phyloP scores from a whole-genome alignment of 2,329 filamentous ascomycete species.

The Leptographium radiaticola region DNA sequence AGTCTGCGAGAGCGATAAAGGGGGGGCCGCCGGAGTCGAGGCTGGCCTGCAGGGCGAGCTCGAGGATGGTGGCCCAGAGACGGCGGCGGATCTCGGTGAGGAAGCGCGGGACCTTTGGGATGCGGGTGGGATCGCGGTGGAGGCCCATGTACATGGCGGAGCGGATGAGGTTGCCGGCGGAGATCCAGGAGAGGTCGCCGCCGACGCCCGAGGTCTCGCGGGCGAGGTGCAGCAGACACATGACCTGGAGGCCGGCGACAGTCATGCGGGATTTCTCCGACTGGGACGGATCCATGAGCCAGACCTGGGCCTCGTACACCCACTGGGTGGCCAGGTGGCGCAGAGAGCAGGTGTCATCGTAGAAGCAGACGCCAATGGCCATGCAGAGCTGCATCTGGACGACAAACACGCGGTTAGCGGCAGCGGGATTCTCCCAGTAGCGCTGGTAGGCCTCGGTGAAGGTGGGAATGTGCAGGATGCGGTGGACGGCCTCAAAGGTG shows the following conservation, averaged over 20 bases:
- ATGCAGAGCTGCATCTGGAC: conserved; percentile 41
- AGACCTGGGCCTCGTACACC: conserved; percentile 39
- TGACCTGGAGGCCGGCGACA: conserved; percentile 35
- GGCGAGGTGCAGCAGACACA: conserved; percentile 37
- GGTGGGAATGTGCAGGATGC: conserved; percentile 43
- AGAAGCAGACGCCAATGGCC: conserved; percentile 34
- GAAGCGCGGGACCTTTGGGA: conserved; percentile 21
- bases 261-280: conserved; percentile 35
- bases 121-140: conserved; percentile 30
- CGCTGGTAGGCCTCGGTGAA: conserved; percentile 40
- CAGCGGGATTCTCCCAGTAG: conserved; percentile 31
- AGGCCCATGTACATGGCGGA: conserved; percentile 36
- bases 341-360: conserved; percentile 31
- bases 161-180: conserved; percentile 28
- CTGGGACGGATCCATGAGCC: conserved; percentile 27
- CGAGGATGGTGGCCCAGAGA: conserved; percentile 39
- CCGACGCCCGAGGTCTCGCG: conserved; percentile 29
- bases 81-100: conserved; percentile 34
- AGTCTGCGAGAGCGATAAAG: conserved; percentile 29
- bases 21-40: conserved; percentile 32
- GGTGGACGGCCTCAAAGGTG: conserved; percentile 41
- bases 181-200: conserved; percentile 34
- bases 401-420: conserved; percentile 29
- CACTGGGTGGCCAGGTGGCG: conserved; percentile 31
- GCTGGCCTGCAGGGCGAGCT: conserved; percentile 31